These are phyloP conservation scores for Gossypium stocksii DNA, from an alignment of 345 rosid species.

Conservation along the genomic window DNA sequence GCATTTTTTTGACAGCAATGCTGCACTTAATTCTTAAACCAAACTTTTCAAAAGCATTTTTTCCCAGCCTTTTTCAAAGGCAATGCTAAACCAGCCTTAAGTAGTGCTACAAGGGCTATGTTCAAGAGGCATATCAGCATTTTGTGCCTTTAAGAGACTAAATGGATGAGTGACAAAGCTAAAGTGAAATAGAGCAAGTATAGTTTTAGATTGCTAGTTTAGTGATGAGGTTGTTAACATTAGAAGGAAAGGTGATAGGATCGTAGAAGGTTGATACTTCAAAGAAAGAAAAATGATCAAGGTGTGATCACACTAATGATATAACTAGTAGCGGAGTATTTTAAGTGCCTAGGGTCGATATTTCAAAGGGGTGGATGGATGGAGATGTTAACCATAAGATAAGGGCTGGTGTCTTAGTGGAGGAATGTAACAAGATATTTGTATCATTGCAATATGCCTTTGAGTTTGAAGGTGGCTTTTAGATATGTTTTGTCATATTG, in stretches of 20 bases:
- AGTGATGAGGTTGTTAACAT: neutral
- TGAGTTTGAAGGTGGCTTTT: neutral
- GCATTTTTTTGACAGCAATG: too few species aligned
- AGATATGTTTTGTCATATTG: neutral
- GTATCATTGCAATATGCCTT: neutral
- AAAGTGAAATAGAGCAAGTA: neutral
- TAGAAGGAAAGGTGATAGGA: neutral
- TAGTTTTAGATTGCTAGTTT: neutral
- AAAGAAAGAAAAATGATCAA: neutral
- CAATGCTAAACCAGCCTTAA: neutral
- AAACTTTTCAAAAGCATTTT: too few species aligned
- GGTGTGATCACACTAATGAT: neutral
- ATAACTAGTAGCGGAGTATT: neutral
- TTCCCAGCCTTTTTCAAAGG: too few species aligned
- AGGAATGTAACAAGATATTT: neutral
- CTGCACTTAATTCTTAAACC: too few species aligned
- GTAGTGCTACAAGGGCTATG: neutral
- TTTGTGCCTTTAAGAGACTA: neutral
- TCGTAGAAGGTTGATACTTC: neutral
- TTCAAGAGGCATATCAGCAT: neutral
- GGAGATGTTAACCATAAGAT: neutral
- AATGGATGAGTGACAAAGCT: neutral
- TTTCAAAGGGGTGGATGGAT: neutral
- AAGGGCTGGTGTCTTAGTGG: neutral
- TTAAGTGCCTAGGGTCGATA: neutral